Conservation (phyloP, 78 protist genomes). For the Pelomyxa schiedti region DNA sequence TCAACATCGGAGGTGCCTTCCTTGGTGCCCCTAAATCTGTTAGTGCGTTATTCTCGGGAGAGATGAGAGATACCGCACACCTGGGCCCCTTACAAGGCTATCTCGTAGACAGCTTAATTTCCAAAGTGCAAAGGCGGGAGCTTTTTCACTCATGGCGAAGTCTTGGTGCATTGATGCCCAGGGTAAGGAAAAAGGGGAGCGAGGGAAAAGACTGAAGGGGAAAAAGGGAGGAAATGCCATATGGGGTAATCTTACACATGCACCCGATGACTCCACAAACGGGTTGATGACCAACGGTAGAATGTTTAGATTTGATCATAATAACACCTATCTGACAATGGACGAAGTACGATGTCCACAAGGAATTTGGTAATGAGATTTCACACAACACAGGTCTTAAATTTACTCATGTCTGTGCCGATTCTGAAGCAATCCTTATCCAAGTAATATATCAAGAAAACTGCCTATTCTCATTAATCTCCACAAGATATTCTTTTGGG, state of each 20-base stretch:
- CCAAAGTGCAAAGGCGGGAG: neutral
- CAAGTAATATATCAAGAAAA: neutral
- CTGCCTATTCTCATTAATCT: neutral
- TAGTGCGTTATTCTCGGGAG: neutral
- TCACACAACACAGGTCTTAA: too few species aligned
- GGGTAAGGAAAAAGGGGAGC: too few species aligned
- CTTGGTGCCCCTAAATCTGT: slow-evolving; percentile 13
- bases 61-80: slow-evolving; percentile 11
- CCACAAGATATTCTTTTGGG: neutral
- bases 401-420: too few species aligned
- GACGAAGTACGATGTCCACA: neutral
- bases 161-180: slow-evolving; percentile 3
- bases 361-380: neutral
- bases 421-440: neutral
- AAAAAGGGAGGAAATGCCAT: slow-evolving; percentile 7
- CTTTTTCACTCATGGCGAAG: neutral
- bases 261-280: neutral
- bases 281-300: neutral
- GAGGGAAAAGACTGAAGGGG: too few species aligned
- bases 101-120: neutral
- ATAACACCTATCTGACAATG: neutral
- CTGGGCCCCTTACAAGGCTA: neutral
- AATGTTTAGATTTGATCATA: neutral
- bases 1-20: slow-evolving; percentile 7
- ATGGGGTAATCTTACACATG: slow-evolving; percentile 6